Evolutionary conservation across 371 early-diverging fungal genomes (phyloP), one percentile per base, ranked within the genome.

Genomic region (Mucor piriformis): DNA sequence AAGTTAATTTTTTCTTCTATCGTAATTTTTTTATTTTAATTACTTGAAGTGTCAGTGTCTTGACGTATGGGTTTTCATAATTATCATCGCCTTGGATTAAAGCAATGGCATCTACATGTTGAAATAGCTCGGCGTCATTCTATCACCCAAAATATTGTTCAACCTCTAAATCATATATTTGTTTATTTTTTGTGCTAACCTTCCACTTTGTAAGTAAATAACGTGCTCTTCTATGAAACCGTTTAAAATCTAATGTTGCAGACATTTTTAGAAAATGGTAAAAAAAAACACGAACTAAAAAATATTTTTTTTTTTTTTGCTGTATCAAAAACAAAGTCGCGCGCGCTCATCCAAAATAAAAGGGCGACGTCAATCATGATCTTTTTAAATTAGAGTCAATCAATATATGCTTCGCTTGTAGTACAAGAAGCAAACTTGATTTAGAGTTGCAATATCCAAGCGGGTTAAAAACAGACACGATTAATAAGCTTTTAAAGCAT

Each of bases 21-120:
- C 18, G 4, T 5, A 37, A 37, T 3, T 37, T 10, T 20, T 15
- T 33, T 33, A n/a, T 15, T 44, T 21, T 29, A 35, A 4, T 61
- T 84, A 84, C 87, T 75, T 84, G 81, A 24, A 84, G 47, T 21
- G 87, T 85, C 18, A 86, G 81, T 16, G 89, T 83, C 71, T 89
- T 88, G 56, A 81, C 78, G 50, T 91, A 91, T 13, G 85, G 82
- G 46, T 82, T 85, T 52, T 85, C 88, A 48, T 88, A 87, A 29
- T 85, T 83, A 3, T 79, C 67, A 59, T 84, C 84, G 32, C 89
- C 88, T 55, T 87, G 74, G 24, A 87, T 62, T 49, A 86, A 48
- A 27, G 89, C 78, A 66, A 90, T 67, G n/a, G 84, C 78, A 59
- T 84, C 84, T 24, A 77, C 79, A 54, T 81, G 77, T 54, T 84